Evolutionary conservation across 768 basidiomycete species (phyloP).

Genomic region (Saitozyma podzolica): DNA sequence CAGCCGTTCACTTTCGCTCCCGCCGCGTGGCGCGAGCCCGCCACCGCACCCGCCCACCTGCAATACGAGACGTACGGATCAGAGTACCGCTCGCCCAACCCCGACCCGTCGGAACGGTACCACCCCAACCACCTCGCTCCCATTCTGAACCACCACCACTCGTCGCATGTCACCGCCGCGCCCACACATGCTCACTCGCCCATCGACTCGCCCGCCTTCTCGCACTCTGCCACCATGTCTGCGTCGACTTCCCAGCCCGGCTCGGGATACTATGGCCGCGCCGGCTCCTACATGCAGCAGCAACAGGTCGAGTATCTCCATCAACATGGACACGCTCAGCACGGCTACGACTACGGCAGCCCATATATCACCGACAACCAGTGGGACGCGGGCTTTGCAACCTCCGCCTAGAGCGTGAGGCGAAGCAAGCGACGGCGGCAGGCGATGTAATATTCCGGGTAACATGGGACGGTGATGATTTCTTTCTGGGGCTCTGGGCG

Average conservation of each 20-base stretch:
- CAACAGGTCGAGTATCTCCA: constrained; percentile 40
- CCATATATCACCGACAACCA: constrained; percentile 37
- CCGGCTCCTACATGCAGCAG: constrained; percentile 31
- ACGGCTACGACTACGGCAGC: constrained; percentile 32
- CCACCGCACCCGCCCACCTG: not conserved
- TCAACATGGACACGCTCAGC: constrained; percentile 20
- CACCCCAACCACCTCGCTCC: constrained; percentile 27
- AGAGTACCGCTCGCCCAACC: constrained; percentile 36
- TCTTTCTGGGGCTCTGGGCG: no score
- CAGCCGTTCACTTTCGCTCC: constrained; percentile 24
- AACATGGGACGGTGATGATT: no score
- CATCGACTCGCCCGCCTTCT: constrained; percentile 23
- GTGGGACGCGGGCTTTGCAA: constrained; percentile 10
- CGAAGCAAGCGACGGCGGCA: no score
- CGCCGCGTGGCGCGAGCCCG: constrained; percentile 2
- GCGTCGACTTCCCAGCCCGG: constrained; percentile 5
- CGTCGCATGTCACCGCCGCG: not conserved
- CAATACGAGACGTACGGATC: constrained; percentile 15
- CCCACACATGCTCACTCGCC: constrained; percentile 11
- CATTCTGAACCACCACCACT: not conserved
- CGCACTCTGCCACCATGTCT: constrained; percentile 18
- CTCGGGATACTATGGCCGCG: constrained; percentile 17
- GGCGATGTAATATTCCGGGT: no score
- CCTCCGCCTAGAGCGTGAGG: not conserved
- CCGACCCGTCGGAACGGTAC: constrained; percentile 13